Percentiles rank a stretch among this genome's conserved stretches.
Evolutionary conservation across 1,139 yeast genomes (phyloP).

Genomic region (Candida albicans): DNA sequence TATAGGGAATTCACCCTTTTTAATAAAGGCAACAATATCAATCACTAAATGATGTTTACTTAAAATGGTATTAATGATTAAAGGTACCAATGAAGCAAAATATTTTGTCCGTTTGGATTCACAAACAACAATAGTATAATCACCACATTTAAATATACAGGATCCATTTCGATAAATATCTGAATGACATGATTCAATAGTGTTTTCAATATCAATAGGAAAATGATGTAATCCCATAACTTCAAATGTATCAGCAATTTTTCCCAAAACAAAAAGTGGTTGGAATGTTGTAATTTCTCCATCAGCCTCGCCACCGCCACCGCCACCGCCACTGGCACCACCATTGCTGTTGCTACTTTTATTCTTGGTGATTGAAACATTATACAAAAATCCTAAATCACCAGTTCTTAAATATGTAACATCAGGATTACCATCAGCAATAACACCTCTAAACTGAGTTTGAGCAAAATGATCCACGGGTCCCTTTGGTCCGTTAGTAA

Average conservation of each 20-base stretch:
- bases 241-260: conserved; percentile 86
- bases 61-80: conserved; percentile 74
- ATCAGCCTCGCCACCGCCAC: conserved; percentile 20
- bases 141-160: conserved; percentile 82
- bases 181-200: conserved; percentile 67
- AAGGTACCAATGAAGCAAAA: conserved; percentile 76
- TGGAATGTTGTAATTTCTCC: conserved; percentile 53
- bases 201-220: conserved; percentile 77
- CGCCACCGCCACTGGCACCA: conserved; percentile 18
- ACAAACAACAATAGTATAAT: conserved; percentile 74
- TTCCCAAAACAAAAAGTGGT: conserved; percentile 81
- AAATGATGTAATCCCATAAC: conserved; percentile 89
- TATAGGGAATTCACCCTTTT: conserved; percentile 61
- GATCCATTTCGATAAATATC: conserved; percentile 59
- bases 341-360: too few species aligned
- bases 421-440: conserved; percentile 61
- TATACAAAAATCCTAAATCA: conserved; percentile 88
- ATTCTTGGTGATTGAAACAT: conserved; percentile 52
- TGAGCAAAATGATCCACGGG: conserved; percentile 41
- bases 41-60: conserved; percentile 83
- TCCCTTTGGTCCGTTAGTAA: conserved; percentile 57
- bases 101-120: conserved; percentile 57
- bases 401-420: conserved; percentile 83
- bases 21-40: conserved; percentile 82
- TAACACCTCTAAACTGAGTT: conserved; percentile 54